Percentiles rank a stretch among this genome's conserved stretches.
phyloP scores from a whole-genome alignment of 139 green algal genomes.

The Coccomyxa sp. region DNA sequence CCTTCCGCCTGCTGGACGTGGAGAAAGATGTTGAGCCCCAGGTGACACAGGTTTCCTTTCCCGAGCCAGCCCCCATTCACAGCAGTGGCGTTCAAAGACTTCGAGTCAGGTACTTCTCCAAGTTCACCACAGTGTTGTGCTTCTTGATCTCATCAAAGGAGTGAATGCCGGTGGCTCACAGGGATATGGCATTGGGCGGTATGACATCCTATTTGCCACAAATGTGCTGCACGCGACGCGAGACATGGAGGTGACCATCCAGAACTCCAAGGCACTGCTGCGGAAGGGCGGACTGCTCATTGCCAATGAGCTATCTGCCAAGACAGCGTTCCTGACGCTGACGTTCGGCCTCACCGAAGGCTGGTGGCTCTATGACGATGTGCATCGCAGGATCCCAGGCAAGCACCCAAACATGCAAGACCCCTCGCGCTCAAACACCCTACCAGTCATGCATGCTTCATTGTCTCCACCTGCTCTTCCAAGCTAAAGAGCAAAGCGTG shows the following conservation, averaged over 20 bases:
- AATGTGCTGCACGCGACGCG: conserved; percentile 13
- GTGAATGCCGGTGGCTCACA: neutral
- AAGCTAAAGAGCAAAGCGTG: neutral
- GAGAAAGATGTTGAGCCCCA: too few relatives aligned
- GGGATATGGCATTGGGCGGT: neutral
- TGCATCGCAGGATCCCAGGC: neutral
- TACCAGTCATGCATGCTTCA: too few relatives aligned
- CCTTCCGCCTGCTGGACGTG: conserved; percentile 2
- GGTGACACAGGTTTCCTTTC: too few relatives aligned
- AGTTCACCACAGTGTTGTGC: too few relatives aligned
- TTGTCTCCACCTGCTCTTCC: neutral
- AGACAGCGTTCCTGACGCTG: conserved; percentile 14
- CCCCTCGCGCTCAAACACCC: too few relatives aligned
- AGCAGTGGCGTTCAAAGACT: too few relatives aligned
- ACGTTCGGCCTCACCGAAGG: conserved; percentile 11
- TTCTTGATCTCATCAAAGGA: too few relatives aligned
- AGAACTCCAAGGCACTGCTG: conserved; percentile 9
- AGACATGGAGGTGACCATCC: conserved; percentile 3
- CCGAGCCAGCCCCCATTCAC: too few relatives aligned
- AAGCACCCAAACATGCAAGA: neutral
- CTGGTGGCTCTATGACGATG: conserved; percentile 16
- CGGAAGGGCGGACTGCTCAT: conserved; percentile 8
- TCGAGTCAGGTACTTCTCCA: too few relatives aligned
- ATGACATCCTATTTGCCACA: conserved; percentile 10
- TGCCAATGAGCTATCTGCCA: conserved; percentile 8